Percentiles rank a stretch among this genome's conserved stretches.
These are phyloP conservation scores for Tolypocladium inflatum DNA, from an alignment of 2,329 filamentous ascomycete genomes.

Conservation along the genomic window DNA sequence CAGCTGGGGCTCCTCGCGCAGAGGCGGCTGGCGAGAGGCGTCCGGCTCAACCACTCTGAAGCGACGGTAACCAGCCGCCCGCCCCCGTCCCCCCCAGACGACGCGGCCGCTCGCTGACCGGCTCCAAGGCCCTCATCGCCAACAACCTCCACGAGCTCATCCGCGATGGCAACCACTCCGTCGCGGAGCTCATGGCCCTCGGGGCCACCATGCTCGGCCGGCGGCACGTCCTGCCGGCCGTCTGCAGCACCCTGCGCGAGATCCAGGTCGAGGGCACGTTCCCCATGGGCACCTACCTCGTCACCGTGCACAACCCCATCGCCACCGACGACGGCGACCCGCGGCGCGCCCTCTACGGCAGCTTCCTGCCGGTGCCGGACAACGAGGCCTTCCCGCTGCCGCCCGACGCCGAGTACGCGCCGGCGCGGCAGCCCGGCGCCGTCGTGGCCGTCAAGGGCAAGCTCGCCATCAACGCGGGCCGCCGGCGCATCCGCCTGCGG, in stretches of 20 bases:
- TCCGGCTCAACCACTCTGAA: conserved; percentile 84
- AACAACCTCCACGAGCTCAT: conserved; percentile 92
- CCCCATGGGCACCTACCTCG: conserved; percentile 79
- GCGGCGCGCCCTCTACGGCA: conserved; percentile 79
- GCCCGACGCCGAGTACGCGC: conserved; percentile 55
- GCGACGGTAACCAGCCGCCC: conserved; percentile 50
- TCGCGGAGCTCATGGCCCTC: conserved; percentile 87
- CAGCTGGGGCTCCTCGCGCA: conserved; percentile 84
- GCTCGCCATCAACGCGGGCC: conserved; percentile 63
- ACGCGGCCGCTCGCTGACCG: not conserved
- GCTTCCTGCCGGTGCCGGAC: conserved; percentile 74
- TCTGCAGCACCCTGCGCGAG: conserved; percentile 68
- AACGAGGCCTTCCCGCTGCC: conserved; percentile 57
- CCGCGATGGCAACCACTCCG: conserved; percentile 87
- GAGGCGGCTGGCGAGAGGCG: conserved; percentile 74
- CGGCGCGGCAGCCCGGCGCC: conserved; percentile 66
- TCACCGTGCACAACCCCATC: conserved; percentile 89
- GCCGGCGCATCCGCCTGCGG: conserved; percentile 61
- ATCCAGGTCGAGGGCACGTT: conserved; percentile 95
- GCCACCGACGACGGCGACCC: conserved; percentile 78
- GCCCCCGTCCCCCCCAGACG: not conserved
- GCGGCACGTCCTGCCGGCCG: conserved; percentile 79
- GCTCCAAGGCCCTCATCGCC: conserved; percentile 64
- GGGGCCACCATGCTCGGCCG: conserved; percentile 89
- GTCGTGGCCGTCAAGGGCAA: conserved; percentile 61